Base-by-base conservation (phyloP, 768 basidiomycete species). In the Leucocoprinus sp. region DNA sequence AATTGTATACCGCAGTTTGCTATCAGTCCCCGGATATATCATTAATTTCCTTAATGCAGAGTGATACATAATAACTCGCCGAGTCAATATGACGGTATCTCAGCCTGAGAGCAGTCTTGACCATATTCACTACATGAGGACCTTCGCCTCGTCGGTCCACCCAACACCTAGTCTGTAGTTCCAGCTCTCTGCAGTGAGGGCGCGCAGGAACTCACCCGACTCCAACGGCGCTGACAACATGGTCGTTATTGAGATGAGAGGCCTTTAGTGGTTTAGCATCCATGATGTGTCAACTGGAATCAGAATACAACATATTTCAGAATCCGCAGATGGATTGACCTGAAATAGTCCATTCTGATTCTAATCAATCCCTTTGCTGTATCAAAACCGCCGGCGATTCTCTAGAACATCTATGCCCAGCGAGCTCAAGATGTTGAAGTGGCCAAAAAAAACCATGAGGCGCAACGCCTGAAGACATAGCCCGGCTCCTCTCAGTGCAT, bases 341-440 rank as follows among this genome's bases (percentile, higher is more conserved):
- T n/a, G n/a, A n/a, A n/a, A n/a, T n/a, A n/a, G n/a, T n/a, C n/a
- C n/a, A n/a, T n/a, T n/a, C n/a, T n/a, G n/a, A n/a, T n/a, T n/a
- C n/a, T n/a, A n/a, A n/a, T n/a, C n/a, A n/a, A n/a, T n/a, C n/a
- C n/a, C n/a, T n/a, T n/a, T n/a, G n/a, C n/a, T n/a, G n/a, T 41
- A 40, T 42, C 49, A 37, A 59, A 58, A 49, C 50, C 55, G 17
- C 80, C 82, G 2, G 80, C 81, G 9, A 85, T 85, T 57, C 74
- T 85, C 23, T 72, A 81, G 51, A 80, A 78, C 54, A 90, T 90
- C 54, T 82, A 86, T 48, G 70, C 73, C 5, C 88, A 89, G 54
- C 78, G 88, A 5, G 68, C 76, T 38, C 67, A 75, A 54, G 88
- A 91, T 54, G 78, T 90, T 34, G 73, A 76, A 27, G 51, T 64